Conservation (phyloP, 1,284 basidiomycete genomes). For the Apiotrichum mycotoxinovorans region DNA sequence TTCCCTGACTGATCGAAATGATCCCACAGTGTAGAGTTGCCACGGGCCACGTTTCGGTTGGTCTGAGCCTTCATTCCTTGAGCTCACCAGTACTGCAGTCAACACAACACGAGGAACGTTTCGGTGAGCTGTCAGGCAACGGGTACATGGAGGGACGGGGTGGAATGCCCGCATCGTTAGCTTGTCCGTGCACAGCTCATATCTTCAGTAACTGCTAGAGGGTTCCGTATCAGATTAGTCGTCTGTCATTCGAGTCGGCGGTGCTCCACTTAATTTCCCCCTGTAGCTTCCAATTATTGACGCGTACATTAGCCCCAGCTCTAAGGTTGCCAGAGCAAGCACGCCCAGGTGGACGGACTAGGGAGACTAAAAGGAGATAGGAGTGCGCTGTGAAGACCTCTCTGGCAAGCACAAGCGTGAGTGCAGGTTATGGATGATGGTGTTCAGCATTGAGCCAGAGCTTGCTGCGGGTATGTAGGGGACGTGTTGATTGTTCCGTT, state of each 20-base stretch:
- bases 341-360: neutral
- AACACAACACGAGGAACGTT: too few species aligned
- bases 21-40: too few species aligned
- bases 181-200: too few species aligned
- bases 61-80: slow-evolving; percentile 7
- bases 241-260: neutral
- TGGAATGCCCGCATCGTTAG: neutral
- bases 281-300: neutral
- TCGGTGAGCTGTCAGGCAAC: too few species aligned
- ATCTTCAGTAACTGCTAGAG: too few species aligned
- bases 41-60: neutral
- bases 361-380: neutral
- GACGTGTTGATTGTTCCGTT: too few species aligned
- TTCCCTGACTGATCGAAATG: too few species aligned
- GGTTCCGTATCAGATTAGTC: neutral
- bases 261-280: too few species aligned
- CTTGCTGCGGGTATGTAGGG: too few species aligned
- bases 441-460: neutral
- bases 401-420: neutral
- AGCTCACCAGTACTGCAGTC: too few species aligned
- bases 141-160: too few species aligned
- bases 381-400: neutral
- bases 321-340: neutral
- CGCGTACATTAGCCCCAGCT: neutral
- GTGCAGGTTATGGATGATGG: neutral